Conservation (phyloP, 495 filamentous ascomycete species). For the Cryomyces antarcticus region DNA sequence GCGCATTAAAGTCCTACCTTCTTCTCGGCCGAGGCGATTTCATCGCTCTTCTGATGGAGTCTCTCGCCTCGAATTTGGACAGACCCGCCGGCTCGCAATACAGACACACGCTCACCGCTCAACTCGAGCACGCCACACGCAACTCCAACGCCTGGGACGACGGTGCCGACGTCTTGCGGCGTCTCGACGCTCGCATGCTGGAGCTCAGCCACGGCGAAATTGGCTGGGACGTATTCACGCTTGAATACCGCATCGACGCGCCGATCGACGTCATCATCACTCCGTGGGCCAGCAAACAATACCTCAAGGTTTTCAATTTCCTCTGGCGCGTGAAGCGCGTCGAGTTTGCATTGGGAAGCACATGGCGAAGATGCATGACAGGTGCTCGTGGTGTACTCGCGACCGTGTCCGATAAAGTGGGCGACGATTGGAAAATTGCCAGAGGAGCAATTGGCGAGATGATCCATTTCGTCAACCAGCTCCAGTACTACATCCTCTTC, state of each 20-base stretch:
- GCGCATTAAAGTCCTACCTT: slow-evolving; percentile 84
- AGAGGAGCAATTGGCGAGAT: slow-evolving; percentile 83
- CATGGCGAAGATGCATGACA: slow-evolving; percentile 93
- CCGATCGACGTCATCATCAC: slow-evolving; percentile 96
- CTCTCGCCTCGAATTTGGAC: slow-evolving; percentile 74
- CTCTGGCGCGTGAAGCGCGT: slow-evolving; percentile 97
- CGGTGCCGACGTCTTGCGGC: slow-evolving; percentile 71
- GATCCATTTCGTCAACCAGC: slow-evolving; percentile 92
- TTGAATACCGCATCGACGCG: slow-evolving; percentile 96
- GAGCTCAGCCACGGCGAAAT: slow-evolving; percentile 91
- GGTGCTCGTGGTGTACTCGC: slow-evolving; percentile 82
- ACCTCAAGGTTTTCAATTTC: slow-evolving; percentile 98
- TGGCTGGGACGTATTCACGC: slow-evolving; percentile 97
- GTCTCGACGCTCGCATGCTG: slow-evolving; percentile 89
- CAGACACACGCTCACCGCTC: slow-evolving; percentile 84
- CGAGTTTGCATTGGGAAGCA: slow-evolving; percentile 75
- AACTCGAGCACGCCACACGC: slow-evolving; percentile 91
- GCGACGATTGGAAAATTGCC: slow-evolving; percentile 73
- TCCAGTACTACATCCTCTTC: slow-evolving; percentile 97
- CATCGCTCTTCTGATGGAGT: slow-evolving; percentile 94
- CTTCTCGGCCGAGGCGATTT: slow-evolving; percentile 93
- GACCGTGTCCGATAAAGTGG: slow-evolving; percentile 52
- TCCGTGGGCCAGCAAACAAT: slow-evolving; percentile 81
- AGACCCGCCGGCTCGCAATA: slow-evolving; percentile 90
- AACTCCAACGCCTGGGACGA: slow-evolving; percentile 96